These are phyloP conservation scores for Euphorbia lathyris DNA, from an alignment of 345 rosid species.

Conservation along the genomic window DNA sequence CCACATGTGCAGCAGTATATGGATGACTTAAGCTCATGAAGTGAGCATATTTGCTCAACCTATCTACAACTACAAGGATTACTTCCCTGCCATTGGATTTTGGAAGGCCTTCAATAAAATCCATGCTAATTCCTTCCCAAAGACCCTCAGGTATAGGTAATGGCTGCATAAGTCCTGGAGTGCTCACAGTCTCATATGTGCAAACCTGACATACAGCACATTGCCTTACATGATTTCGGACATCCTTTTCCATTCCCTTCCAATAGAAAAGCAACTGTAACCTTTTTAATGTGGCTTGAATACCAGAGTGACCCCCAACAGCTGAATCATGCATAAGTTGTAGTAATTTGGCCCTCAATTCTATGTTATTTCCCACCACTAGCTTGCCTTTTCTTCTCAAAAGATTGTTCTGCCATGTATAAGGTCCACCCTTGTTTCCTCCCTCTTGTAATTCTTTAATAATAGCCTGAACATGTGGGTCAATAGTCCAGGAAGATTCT, in stretches of 20 bases:
- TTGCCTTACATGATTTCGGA: not conserved
- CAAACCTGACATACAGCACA: not conserved
- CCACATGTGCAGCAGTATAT: not conserved
- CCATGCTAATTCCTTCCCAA: too few relatives aligned
- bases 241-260: too few relatives aligned
- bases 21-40: not conserved
- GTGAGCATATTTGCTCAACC: not conserved
- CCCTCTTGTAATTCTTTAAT: not conserved
- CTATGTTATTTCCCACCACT: not conserved
- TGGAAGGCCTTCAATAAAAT: not conserved
- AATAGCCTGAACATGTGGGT: not conserved
- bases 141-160: not conserved
- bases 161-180: not conserved
- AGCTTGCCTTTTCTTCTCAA: not conserved
- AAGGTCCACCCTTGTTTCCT: not conserved
- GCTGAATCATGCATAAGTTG: not conserved
- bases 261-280: not conserved
- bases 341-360: too few relatives aligned
- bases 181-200: not conserved
- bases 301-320: not conserved
- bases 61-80: not conserved
- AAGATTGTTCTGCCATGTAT: not conserved
- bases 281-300: not conserved
- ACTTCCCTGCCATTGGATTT: not conserved
- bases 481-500: not conserved